These are phyloP conservation scores for Blastobotrys robertii DNA, from an alignment of 805 yeast genomes.

Conservation along the genomic window DNA sequence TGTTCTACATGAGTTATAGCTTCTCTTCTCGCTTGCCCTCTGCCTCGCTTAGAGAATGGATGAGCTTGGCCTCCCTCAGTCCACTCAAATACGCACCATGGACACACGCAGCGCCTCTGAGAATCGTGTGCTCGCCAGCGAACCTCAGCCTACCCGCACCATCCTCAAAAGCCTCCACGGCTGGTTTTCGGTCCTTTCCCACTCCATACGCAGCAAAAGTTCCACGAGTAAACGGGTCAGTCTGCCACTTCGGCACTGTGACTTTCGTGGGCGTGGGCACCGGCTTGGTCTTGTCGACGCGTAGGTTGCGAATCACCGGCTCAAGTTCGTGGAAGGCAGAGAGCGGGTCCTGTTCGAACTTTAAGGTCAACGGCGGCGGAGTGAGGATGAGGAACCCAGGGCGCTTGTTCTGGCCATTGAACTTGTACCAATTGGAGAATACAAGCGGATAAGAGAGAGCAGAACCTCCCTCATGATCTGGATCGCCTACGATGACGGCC, in stretches of 20 bases:
- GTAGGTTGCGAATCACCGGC: conserved; percentile 17
- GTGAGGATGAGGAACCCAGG: conserved; percentile 53
- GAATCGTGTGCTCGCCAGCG: conserved; percentile 82
- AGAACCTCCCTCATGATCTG: conserved; percentile 34
- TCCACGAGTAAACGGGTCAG: conserved; percentile 61
- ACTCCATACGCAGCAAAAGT: conserved; percentile 62
- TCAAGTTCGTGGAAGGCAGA: conserved; percentile 16
- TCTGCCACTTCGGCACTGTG: conserved; percentile 52
- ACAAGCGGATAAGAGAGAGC: conserved; percentile 38
- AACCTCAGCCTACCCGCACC: conserved; percentile 51
- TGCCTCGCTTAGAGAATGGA: background rate
- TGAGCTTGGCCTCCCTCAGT: conserved; percentile 35
- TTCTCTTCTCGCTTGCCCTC: too few species aligned
- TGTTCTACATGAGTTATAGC: background rate
- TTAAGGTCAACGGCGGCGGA: conserved; percentile 60
- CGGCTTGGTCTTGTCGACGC: conserved; percentile 18
- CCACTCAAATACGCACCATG: conserved; percentile 86
- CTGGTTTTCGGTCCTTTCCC: conserved; percentile 59
- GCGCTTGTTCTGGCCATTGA: conserved; percentile 27
- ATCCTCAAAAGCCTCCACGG: conserved; percentile 48
- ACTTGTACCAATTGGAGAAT: conserved; percentile 48
- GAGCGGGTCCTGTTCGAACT: conserved; percentile 36
- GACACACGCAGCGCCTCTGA: conserved; percentile 81
- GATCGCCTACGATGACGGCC: conserved; percentile 37
- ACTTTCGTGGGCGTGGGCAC: conserved; percentile 32